Percentiles rank a stretch among this genome's conserved stretches.
Evolutionary conservation across 208 protist species (phyloP).

Genomic region (Novymonas esmeraldas): DNA sequence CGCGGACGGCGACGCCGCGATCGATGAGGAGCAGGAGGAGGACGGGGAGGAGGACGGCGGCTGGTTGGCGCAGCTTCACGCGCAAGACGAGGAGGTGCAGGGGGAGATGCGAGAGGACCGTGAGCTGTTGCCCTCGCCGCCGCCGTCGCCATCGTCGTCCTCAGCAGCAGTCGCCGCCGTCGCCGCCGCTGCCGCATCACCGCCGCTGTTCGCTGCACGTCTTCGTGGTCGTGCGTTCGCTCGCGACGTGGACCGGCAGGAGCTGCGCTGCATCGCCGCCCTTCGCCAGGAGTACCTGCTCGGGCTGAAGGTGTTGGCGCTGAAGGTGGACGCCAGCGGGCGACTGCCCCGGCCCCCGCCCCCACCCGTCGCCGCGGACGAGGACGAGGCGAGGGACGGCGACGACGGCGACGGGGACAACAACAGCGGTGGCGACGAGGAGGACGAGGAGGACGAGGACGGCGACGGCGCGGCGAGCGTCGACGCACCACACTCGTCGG

Average conservation of each 20-base stretch:
- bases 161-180: no score
- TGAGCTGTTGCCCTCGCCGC: constrained; percentile 22
- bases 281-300: constrained; percentile 76
- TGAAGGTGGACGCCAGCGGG: constrained; percentile 50
- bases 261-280: constrained; percentile 56
- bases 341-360: constrained; percentile 42
- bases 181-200: background rate
- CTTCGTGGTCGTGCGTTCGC: constrained; percentile 35
- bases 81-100: constrained; percentile 23
- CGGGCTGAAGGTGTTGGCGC: constrained; percentile 44
- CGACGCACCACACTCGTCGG: background rate
- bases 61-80: constrained; percentile 24
- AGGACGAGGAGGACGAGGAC: constrained; percentile 18
- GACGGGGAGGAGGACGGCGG: constrained; percentile 20
- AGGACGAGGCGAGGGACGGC: constrained; percentile 38
- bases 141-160: background rate
- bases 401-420: background rate
- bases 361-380: constrained; percentile 38
- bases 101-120: constrained; percentile 19
- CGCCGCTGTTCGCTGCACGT: constrained; percentile 28
- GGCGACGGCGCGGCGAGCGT: constrained; percentile 24
- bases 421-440: constrained; percentile 1
- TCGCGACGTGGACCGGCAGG: constrained; percentile 39
- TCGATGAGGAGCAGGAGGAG: constrained; percentile 57
- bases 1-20: constrained; percentile 28